Percentiles rank a stretch among this genome's conserved stretches.
Conservation (phyloP, 2,329 filamentous ascomycete genomes). For the Xylaria sp. region DNA sequence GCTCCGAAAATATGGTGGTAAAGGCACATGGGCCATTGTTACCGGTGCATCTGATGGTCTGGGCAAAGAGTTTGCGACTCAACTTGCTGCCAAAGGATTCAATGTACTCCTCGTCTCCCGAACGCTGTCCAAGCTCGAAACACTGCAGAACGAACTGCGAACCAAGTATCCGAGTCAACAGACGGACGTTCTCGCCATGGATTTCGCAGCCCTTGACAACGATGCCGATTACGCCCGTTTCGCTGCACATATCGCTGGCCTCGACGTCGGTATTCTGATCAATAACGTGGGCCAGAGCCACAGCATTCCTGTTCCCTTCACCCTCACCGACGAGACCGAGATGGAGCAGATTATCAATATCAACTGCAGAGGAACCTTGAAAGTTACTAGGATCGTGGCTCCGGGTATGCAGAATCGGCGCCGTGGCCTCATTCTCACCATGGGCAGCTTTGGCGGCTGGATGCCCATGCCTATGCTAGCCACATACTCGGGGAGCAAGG, state of each 20-base stretch:
- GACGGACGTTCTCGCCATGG: conserved; percentile 85
- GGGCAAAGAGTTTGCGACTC: conserved; percentile 92
- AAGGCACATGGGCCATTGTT: conserved; percentile 91
- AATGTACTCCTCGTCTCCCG: conserved; percentile 95
- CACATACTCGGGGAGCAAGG: conserved; percentile 97
- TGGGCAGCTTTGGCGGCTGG: conserved; percentile 95
- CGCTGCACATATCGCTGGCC: conserved; percentile 67
- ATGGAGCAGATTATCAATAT: conserved; percentile 90
- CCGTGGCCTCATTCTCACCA: conserved; percentile 89
- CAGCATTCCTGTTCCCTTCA: conserved; percentile 88
- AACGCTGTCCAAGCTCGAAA: conserved; percentile 87
- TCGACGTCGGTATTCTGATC: conserved; percentile 86
- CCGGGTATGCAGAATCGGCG: conserved; percentile 85
- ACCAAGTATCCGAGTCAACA: conserved; percentile 70
- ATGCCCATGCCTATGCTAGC: conserved; percentile 90
- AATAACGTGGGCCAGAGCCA: conserved; percentile 98
- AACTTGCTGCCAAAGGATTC: conserved; percentile 90
- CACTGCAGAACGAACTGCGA: conserved; percentile 76
- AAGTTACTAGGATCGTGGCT: conserved; percentile 82
- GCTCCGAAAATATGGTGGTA: conserved; percentile 89
- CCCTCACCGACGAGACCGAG: conserved; percentile 78
- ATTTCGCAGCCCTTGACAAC: conserved; percentile 76
- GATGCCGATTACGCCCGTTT: conserved; percentile 81
- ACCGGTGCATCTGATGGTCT: conserved; percentile 96
- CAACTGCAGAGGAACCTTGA: conserved; percentile 91